Evolutionary conservation across 2,329 filamentous ascomycete species (phyloP).

Genomic region (Fragosphaeria purpurea): DNA sequence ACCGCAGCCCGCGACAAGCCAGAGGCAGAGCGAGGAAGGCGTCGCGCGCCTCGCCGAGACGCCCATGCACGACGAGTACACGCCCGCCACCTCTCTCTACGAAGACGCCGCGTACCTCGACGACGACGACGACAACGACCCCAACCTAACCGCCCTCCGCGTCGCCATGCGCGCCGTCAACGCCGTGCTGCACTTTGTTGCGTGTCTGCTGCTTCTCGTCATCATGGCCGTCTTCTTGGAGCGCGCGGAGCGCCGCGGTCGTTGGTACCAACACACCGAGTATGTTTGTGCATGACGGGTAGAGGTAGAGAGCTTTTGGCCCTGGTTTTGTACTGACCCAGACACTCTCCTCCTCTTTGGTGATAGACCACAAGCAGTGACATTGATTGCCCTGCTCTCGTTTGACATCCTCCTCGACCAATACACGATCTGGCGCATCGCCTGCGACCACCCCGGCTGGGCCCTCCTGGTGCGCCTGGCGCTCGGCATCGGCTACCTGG

Average conservation of each 20-base stretch:
- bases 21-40: neutral
- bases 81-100: conserved; percentile 18
- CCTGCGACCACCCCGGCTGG: conserved; percentile 22
- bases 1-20: too few relatives aligned
- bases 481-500: conserved; percentile 24
- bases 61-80: conserved; percentile 17
- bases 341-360: neutral
- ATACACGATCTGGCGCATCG: conserved; percentile 22
- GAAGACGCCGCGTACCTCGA: conserved; percentile 8
- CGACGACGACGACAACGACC: too few relatives aligned
- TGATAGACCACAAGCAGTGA: conserved; percentile 19
- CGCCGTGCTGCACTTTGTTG: conserved; percentile 10
- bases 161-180: conserved; percentile 9
- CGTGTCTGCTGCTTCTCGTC: conserved; percentile 13
- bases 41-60: conserved; percentile 19
- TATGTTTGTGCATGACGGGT: neutral
- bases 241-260: neutral
- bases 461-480: conserved; percentile 21
- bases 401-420: conserved; percentile 27
- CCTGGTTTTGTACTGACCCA: neutral
- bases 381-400: conserved; percentile 22
- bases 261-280: conserved; percentile 1
- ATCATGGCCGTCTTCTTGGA: conserved; percentile 12
- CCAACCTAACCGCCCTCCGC: too few relatives aligned
- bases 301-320: too few relatives aligned